Conservation (phyloP, 2,329 filamentous ascomycete species). For the Huntiella omanensis region DNA sequence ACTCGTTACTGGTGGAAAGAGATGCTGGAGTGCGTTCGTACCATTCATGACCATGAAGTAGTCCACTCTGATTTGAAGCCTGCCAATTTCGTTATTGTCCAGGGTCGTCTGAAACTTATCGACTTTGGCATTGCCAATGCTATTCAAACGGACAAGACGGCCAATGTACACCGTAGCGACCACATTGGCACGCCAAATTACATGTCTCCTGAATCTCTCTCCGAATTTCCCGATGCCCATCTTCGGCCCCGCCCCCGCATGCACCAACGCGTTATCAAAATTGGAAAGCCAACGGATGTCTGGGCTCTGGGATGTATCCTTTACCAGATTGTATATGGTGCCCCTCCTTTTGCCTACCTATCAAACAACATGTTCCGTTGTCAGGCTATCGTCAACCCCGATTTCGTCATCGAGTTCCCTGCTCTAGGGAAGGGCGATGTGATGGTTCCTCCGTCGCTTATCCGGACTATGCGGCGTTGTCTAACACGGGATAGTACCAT, state of each 20-base stretch:
- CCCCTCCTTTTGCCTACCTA: slow-evolving; percentile 88
- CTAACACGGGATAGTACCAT: slow-evolving; percentile 42
- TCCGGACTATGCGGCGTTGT: slow-evolving; percentile 44
- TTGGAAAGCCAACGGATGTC: slow-evolving; percentile 88
- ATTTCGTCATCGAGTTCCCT: slow-evolving; percentile 54
- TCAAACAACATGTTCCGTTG: slow-evolving; percentile 71
- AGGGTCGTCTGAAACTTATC: slow-evolving; percentile 82
- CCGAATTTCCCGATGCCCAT: slow-evolving; percentile 56
- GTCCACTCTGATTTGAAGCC: slow-evolving; percentile 96
- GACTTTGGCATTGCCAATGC: slow-evolving; percentile 98
- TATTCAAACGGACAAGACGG: slow-evolving; percentile 85
- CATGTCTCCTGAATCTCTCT: slow-evolving; percentile 89
- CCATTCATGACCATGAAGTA: slow-evolving; percentile 77
- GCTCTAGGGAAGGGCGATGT: slow-evolving; percentile 47
- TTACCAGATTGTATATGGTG: slow-evolving; percentile 96
- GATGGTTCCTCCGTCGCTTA: slow-evolving; percentile 36
- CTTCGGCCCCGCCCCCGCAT: slow-evolving; percentile 25
- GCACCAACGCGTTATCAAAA: slow-evolving; percentile 62
- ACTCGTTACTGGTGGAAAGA: slow-evolving; percentile 98
- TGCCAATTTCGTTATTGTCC: slow-evolving; percentile 86
- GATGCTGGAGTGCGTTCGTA: slow-evolving; percentile 87
- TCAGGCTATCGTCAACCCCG: slow-evolving; percentile 67
- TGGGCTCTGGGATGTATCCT: slow-evolving; percentile 94
- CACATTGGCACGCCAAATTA: slow-evolving; percentile 96
- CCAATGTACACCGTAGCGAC: slow-evolving; percentile 90